phyloP scores from a whole-genome alignment of 306 rosid species.

The Castanea sativa region DNA sequence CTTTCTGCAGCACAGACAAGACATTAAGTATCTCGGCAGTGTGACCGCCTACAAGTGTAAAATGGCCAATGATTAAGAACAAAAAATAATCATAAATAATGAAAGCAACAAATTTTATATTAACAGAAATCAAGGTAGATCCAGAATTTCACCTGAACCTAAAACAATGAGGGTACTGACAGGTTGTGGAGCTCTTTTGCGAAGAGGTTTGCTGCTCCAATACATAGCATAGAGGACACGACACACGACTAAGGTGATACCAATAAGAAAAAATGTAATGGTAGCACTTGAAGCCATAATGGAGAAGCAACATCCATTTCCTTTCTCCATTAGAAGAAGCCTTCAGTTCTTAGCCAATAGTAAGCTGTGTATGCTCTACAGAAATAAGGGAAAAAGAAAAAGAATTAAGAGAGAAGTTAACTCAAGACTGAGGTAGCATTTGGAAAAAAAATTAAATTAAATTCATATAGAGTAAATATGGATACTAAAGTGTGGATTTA shows the following conservation, averaged over 20 bases:
- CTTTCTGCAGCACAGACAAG: slow-evolving; percentile 60
- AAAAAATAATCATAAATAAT: background rate
- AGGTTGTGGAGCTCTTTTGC: slow-evolving; percentile 33
- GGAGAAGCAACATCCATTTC: slow-evolving; percentile 34
- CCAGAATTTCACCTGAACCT: slow-evolving; percentile 48
- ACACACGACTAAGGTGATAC: slow-evolving; percentile 28
- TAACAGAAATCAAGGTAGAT: slow-evolving; percentile 16
- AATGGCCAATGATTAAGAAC: background rate
- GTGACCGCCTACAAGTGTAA: slow-evolving; percentile 60
- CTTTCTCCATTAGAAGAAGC: slow-evolving; percentile 32
- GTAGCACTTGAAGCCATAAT: slow-evolving; percentile 16
- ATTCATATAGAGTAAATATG: too few relatives aligned
- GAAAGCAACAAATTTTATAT: background rate
- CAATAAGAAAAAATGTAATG: slow-evolving; percentile 21
- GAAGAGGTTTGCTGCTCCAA: slow-evolving; percentile 26
- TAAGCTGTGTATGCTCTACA: slow-evolving; percentile 16
- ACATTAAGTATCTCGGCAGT: slow-evolving; percentile 94
- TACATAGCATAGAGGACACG: slow-evolving; percentile 38
- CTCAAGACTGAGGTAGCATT: too few relatives aligned
- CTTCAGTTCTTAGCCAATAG: slow-evolving; percentile 19
- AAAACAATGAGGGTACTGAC: slow-evolving; percentile 44
- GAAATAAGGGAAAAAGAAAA: slow-evolving; percentile 1
- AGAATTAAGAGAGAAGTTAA: too few relatives aligned
- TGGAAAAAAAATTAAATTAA: too few relatives aligned
- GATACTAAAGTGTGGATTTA: too few relatives aligned